Base-by-base conservation (phyloP, 1,284 basidiomycete genomes). In the Vanrija humicola region DNA sequence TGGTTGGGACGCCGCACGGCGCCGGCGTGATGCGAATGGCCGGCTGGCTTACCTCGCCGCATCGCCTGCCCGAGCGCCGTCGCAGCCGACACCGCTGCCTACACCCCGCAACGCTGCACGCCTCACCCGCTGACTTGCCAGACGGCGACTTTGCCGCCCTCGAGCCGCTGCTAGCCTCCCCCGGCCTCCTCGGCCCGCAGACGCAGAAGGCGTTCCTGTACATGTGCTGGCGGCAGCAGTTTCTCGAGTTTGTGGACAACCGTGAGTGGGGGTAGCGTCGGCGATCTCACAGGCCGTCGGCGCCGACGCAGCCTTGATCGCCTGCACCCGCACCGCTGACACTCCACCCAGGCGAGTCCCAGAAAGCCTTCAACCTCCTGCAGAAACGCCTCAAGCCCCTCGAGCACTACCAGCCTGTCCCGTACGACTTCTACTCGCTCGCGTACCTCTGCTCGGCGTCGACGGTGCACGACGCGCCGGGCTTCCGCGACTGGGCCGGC, bases 331-430 rank as follows among this genome's bases (percentile, higher is more conserved):
- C 34, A 2, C 5, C 34, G 34, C 34, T 34, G 34, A 34, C 34
- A 12, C 34, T 12, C 34, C 12, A 12, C 18, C 10, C 49, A 72
- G 72, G 72, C 21, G 73, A 75, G 62, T 72, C 69, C n/a, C 73
- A 75, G 50, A 74, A 75, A 50, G 79, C 79, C 1, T 81, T 81
- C 67, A 80, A 79, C 21, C 76, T 80, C 18, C 69, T 81, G 16
- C 76, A 76, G 50, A 80, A 80, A 56, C 69, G 79, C 1, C 65
- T 81, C 26, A 80, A 79, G 61, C 78, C 78, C 7, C 67, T 81
- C 16, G 79, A 81, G 54, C 79, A 80, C 55, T 81, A 79, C 55
- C 79, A 80, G 58, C 79, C 79, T 1, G 75, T 77, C 28, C 74
- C 78, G 1, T 77, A 75, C 53, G 79, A 80, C 63, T 80, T 79